Percentiles rank a stretch among this genome's conserved stretches.
Evolutionary conservation across 129 eudicot genomes (phyloP).

Genomic region (Tanacetum coccineum): DNA sequence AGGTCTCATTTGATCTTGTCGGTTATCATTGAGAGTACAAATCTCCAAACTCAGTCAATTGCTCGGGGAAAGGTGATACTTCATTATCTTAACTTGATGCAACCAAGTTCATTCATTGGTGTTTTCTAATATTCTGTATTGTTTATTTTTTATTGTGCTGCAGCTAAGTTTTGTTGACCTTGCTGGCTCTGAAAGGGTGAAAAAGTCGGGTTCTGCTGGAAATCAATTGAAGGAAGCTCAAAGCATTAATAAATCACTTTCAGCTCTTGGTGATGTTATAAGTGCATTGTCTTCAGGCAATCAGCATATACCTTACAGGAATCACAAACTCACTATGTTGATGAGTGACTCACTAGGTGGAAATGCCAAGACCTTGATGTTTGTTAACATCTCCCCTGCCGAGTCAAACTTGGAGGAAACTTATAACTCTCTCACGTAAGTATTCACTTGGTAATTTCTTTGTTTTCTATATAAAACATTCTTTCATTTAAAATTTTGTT

Average conservation of each 20-base stretch:
- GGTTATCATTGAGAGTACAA: conserved; percentile 75
- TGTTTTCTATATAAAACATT: background rate
- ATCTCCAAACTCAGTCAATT: conserved; percentile 89
- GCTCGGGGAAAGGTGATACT: conserved; percentile 85
- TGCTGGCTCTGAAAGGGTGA: conserved; percentile 97
- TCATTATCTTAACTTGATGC: background rate
- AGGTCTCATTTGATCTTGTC: conserved; percentile 94
- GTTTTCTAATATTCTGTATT: background rate
- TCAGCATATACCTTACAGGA: conserved; percentile 96
- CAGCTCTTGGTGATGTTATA: conserved; percentile 97
- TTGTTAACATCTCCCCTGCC: conserved; percentile 88
- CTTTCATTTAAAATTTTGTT: background rate
- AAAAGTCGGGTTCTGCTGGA: conserved; percentile 91
- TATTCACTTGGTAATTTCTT: background rate
- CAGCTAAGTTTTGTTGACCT: conserved; percentile 98
- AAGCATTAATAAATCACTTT: conserved; percentile 92
- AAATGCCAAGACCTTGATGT: conserved; percentile 94
- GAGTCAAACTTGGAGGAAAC: conserved; percentile 94
- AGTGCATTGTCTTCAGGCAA: conserved; percentile 81
- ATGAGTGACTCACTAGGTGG: conserved; percentile 99
- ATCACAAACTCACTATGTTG: conserved; percentile 90
- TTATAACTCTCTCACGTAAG: conserved; percentile 88
- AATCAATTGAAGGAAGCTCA: conserved; percentile 89
- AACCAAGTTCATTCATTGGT: background rate
- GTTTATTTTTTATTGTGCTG: conserved; percentile 10